Evolutionary conservation across 2,329 filamentous ascomycete genomes (phyloP), one percentile per base, ranked within the genome.

Genomic region (Epichloe uncinata): DNA sequence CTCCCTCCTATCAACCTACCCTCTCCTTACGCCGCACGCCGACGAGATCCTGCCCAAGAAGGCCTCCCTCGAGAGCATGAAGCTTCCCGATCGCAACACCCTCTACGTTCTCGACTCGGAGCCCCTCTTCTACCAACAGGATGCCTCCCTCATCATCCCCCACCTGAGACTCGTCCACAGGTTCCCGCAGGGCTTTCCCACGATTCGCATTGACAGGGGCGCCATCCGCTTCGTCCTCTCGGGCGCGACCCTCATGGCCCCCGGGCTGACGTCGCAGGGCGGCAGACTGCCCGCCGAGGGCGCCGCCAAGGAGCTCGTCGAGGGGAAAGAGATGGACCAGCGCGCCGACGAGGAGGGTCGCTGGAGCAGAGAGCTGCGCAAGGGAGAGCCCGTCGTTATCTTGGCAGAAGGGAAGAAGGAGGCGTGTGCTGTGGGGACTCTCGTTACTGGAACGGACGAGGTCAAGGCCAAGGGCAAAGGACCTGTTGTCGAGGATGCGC

Each of bases 11-110:
- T 77, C 87, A 52, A 85, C 85, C 48, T 96, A 94, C 70, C 93
- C 93, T 3, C 79, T 87, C 47, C 84, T 97, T 47, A 81, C 82
- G 57, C 86, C 87, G 1, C 79, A 88, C 70, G 94, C 96, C 68
- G 93, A 98, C 67, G 87, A 94, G 66, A 82, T 97, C 60, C 76
- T 98, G 57, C 93, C 93, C 47, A 97, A 97, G 71, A 98, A 97
- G 68, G 81, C 85, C 52, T 87, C 93, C 55, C 74, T 97, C 49
- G 85, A 91, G 68, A 80, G 87, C 57, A 82, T 97, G 69, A 97
- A 97, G 73, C 81, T 96, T 52, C 90, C 91, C 55, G 91, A 97
- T 69, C 84, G 87, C 62, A 83, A 87, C 58, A 85, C 85, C 18
- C 84, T 97, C 58, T 98, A 95, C 76, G 82, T 88, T 49, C 79